These are phyloP conservation scores for Diaporthe humulicola DNA, from an alignment of 2,329 filamentous ascomycete species.

Conservation along the genomic window DNA sequence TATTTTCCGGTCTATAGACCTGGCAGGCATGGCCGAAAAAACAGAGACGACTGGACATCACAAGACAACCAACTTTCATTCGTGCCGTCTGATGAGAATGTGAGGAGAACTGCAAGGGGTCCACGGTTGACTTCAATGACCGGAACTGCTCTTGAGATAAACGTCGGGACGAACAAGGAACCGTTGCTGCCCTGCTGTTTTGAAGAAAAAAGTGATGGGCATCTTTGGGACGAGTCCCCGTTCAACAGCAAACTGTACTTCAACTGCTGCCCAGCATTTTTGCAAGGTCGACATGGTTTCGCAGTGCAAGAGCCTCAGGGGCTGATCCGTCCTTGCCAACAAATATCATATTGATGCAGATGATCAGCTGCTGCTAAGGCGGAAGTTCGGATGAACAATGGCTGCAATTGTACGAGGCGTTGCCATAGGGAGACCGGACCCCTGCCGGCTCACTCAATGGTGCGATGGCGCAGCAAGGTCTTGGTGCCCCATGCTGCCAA, in stretches of 20 bases:
- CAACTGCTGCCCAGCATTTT: background rate
- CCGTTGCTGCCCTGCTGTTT: background rate
- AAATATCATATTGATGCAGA: background rate
- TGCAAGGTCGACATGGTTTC: background rate
- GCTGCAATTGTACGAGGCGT: background rate
- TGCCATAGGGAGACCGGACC: background rate
- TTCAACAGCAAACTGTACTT: background rate
- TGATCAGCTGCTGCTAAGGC: constrained; percentile 3
- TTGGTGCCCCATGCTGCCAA: constrained; percentile 15
- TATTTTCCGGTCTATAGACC: constrained; percentile 10
- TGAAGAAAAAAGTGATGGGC: background rate
- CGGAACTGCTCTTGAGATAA: background rate
- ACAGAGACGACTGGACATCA: constrained; percentile 14
- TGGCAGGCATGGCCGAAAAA: constrained; percentile 17
- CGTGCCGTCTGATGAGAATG: background rate
- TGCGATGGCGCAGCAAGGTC: constrained; percentile 33
- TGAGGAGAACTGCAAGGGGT: background rate
- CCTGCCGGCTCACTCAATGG: constrained; percentile 9
- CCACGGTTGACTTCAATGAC: background rate
- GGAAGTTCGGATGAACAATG: constrained; percentile 25
- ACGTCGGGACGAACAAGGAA: background rate
- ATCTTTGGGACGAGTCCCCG: background rate
- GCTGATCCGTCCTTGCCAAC: background rate
- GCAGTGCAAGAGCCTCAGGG: background rate
- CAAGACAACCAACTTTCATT: constrained; percentile 10